Base-by-base conservation (phyloP, 129 eudicot species). In the Flaveria brownii region DNA sequence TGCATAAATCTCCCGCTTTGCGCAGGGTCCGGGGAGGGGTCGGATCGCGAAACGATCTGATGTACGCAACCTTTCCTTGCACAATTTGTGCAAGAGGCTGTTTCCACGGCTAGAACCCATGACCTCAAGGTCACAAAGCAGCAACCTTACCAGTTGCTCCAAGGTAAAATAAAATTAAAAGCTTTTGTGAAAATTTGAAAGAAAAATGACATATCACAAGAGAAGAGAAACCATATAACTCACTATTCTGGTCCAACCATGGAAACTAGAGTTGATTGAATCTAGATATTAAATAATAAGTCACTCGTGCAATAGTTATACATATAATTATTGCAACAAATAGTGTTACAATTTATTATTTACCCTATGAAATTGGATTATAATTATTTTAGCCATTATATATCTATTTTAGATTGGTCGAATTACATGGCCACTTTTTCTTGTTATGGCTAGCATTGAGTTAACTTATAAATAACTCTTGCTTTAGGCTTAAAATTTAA, bases 361-460 rank as follows among this genome's bases (percentile, higher is more conserved):
- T 23, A 23, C 65, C 4, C 14, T 22, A 59, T 9, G 11, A 59
- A 59, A 9, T 50, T 14, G 16, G n/a, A 45, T 45, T 45, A 28
- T 4, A 10, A 25, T 12, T 11, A 60, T 3, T 60, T 25, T 60
- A 60, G 41, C 41, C 14, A 25, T 23, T 60, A 25, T 26, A 26
- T 13, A 28, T 1, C 2, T 61, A 61, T 61, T 5, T 28, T 61
- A 26, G 68, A 61, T 13, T 60, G n/a, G 66, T 60, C 17, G 25
- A 23, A 60, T 23, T 23, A 42, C 50, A 9, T 9, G 20, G 12
- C 71, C 6, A 22, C 15, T 64, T 64, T 36, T 47, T 20, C 10
- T 43, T 63, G 20, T 30, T 26, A 52, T 11, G 50, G 57, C 57
- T 77, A 69, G 41, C 70, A 70, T 13, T 18, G 20, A 66, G 66